phyloP scores from a whole-genome alignment of 805 yeast species.

The Saturnispora quitensis region DNA sequence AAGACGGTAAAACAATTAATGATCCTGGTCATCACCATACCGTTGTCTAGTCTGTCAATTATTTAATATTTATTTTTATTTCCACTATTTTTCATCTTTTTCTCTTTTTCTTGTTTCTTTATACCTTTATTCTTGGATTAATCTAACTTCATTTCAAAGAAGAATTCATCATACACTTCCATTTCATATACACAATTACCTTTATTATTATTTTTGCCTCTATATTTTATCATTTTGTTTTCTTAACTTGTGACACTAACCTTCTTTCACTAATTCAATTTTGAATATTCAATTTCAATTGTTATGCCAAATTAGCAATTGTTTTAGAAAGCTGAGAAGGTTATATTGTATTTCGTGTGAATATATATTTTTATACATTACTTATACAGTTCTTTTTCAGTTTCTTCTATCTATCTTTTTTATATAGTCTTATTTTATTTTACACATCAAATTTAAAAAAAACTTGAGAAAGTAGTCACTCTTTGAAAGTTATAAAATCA shows the following conservation, averaged over 20 bases:
- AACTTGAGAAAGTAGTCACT: not conserved
- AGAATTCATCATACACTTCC: not conserved
- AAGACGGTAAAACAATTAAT: slow-evolving; percentile 30
- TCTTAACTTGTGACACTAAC: not conserved
- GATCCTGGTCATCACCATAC: slow-evolving; percentile 47
- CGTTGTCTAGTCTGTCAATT: slow-evolving; percentile 22
- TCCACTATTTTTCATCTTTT: not conserved
- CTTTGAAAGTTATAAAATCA: not conserved
- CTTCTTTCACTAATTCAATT: not conserved
- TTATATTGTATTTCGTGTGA: not conserved
- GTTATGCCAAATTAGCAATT: not conserved
- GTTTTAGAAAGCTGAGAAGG: not conserved
- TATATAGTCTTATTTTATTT: not conserved
- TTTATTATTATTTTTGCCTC: not conserved
- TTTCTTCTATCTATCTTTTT: not conserved
- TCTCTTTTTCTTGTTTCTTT: not conserved
- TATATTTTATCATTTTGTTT: not conserved
- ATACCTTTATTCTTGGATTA: not conserved
- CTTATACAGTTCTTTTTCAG: not conserved
- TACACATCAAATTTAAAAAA: not conserved
- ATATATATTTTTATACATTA: not conserved
- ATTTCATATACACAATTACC: not conserved
- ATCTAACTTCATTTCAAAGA: not conserved
- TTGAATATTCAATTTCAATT: not conserved
- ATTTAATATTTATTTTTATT: not conserved